These are phyloP conservation scores for Aspergillus thermomutatus DNA, from an alignment of 2,329 filamentous ascomycete genomes.

Conservation along the genomic window DNA sequence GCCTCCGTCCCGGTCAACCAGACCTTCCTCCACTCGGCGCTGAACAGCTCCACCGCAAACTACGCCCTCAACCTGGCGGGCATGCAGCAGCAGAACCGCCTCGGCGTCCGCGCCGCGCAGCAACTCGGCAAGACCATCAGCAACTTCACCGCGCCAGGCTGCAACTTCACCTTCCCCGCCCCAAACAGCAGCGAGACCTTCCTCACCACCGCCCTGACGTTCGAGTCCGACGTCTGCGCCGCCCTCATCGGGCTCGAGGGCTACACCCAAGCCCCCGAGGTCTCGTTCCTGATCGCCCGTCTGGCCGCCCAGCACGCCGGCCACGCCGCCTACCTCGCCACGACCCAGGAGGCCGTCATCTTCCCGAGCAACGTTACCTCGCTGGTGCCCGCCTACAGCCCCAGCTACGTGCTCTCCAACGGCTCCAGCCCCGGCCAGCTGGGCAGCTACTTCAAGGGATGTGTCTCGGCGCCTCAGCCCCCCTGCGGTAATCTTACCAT, in stretches of 20 bases:
- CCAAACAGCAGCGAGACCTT: conserved; percentile 14
- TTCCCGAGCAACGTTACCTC: conserved; percentile 21
- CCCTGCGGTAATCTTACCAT: conserved; percentile 22
- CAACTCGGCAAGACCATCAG: conserved; percentile 13
- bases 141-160: conserved; percentile 17
- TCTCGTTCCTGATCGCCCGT: conserved; percentile 28
- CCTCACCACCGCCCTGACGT: conserved; percentile 16
- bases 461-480: conserved; percentile 18
- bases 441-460: conserved; percentile 20
- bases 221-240: conserved; percentile 20
- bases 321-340: conserved; percentile 21
- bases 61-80: conserved; percentile 22
- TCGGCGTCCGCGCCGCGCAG: conserved; percentile 23
- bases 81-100: conserved; percentile 21
- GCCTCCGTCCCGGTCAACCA: conserved; percentile 18
- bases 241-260: conserved; percentile 27
- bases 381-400: conserved; percentile 22
- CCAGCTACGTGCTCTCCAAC: conserved; percentile 18
- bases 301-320: conserved; percentile 25
- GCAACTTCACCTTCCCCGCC: conserved; percentile 21
- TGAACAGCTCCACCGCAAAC: conserved; percentile 17
- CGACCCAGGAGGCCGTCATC: conserved; percentile 9
- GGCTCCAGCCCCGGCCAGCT: conserved; percentile 21
- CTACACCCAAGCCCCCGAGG: conserved; percentile 28
- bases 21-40: conserved; percentile 18